Conservation (phyloP, 2,329 filamentous ascomycete species). For the Curvularia hawaiiensis region DNA sequence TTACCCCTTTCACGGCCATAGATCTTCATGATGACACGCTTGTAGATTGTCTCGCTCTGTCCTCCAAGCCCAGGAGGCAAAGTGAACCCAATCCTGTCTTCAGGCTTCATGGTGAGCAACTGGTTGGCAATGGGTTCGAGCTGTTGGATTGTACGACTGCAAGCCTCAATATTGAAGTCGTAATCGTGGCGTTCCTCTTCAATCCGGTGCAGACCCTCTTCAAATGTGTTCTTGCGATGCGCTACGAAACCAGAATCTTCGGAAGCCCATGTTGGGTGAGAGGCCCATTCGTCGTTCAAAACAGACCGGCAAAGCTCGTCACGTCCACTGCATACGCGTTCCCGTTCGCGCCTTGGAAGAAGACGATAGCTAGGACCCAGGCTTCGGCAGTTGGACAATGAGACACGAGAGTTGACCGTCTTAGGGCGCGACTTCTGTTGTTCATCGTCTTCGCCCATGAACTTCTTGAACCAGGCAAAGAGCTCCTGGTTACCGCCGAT, state of each 20-base stretch:
- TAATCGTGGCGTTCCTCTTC: constrained; percentile 99
- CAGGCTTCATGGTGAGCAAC: constrained; percentile 74
- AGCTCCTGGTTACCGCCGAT: constrained; percentile 88
- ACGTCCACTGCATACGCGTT: constrained; percentile 90
- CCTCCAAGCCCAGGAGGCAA: constrained; percentile 86
- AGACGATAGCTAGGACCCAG: constrained; percentile 94
- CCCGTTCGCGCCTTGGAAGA: constrained; percentile 85
- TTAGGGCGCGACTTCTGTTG: constrained; percentile 55
- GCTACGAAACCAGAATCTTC: constrained; percentile 98
- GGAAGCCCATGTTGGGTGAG: constrained; percentile 97
- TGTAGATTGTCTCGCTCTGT: constrained; percentile 95
- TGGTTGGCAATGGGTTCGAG: constrained; percentile 93
- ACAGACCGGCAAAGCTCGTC: constrained; percentile 94
- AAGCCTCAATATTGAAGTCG: constrained; percentile 97
- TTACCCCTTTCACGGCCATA: constrained; percentile 85
- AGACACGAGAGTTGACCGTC: constrained; percentile 81
- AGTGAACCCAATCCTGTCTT: constrained; percentile 76
- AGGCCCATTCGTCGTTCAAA: constrained; percentile 97
- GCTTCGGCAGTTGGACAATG: constrained; percentile 92
- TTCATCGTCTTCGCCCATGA: constrained; percentile 76
- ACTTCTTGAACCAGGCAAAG: constrained; percentile 85
- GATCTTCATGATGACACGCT: constrained; percentile 95
- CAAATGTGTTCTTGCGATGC: constrained; percentile 93
- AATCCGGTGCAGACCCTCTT: constrained; percentile 92
- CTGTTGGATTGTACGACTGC: constrained; percentile 91